Conservation (phyloP, 768 basidiomycete species). For the Auricularia sp. region DNA sequence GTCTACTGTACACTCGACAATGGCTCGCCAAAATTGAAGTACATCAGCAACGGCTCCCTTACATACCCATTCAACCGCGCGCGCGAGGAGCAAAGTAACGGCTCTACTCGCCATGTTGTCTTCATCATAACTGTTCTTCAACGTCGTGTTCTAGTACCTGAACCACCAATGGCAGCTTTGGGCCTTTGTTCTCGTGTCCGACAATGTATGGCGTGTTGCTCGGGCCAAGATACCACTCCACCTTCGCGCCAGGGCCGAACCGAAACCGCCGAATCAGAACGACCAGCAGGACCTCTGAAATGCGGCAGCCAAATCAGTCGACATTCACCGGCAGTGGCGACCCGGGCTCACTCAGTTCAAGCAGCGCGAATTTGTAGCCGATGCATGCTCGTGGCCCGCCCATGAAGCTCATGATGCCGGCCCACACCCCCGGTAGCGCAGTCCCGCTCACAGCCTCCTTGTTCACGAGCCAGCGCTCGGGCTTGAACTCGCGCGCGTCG, state of each 20-base stretch:
- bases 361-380: constrained; percentile 1
- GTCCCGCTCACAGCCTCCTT: neutral
- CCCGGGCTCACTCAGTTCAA: neutral
- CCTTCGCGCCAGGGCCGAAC: neutral
- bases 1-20: too few species aligned
- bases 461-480: constrained; percentile 30
- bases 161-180: neutral
- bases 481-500: constrained; percentile 33
- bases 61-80: too few species aligned
- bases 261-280: neutral
- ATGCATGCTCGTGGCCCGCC: constrained; percentile 5
- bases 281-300: neutral
- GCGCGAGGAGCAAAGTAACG: too few species aligned
- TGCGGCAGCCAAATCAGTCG: neutral
- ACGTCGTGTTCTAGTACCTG: neutral
- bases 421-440: constrained; percentile 1
- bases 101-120: too few species aligned
- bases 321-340: neutral
- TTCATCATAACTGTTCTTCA: neutral
- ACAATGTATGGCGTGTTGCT: neutral
- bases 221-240: neutral
- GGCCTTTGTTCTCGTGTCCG: neutral
- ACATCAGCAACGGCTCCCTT: too few species aligned
- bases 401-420: constrained; percentile 1
- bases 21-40: too few species aligned